Base-by-base conservation (phyloP, 768 basidiomycete species). In the Tephrocybe rancida region DNA sequence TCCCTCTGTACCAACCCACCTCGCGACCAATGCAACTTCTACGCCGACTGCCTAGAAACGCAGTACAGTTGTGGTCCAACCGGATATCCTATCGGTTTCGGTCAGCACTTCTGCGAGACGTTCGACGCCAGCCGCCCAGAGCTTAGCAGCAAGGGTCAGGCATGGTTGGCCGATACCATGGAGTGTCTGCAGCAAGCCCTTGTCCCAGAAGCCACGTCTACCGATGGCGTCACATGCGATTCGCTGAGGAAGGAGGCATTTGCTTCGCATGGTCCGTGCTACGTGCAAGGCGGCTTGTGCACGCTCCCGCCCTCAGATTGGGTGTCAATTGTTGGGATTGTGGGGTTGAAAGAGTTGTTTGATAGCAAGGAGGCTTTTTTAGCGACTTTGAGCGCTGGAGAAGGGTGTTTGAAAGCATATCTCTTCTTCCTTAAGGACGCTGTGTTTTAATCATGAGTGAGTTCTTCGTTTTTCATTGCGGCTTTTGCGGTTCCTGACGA, bases 111-210 rank as follows among this genome's bases (percentile, higher is more conserved):
- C 54, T 80, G 79, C 63, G 49, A 61, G 30, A 73, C 67, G 14
- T 79, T 80, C 63, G 61, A 61, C n/a, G 60, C 61, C 21, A 48
- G 67, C 10, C 67, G 67, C 11, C 38, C 34, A n/a, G 24, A 59
- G 34, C 65, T 81, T 5, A 68, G 68, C 19, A 13, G 62, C 0
- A 42, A 34, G 3, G 78, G 78, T 0, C 68, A 74, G 48, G 61
- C 56, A 38, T 81, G 78, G 78, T 70, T 80, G 70, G 24, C 73
- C 30, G 61, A 67, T 25, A 74, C 74, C 14, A 76, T 80, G 78
- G 70, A 70, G 42, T 81, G 79, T 49, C 68, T 81, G 11, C 78
- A 79, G 52, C 55, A 54, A 1, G 70, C 67, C 2, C 68, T 81
- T 21, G 72, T 79, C 2, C 67, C 67, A 1, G 72, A 76, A 22